Evolutionary conservation across 2,329 filamentous ascomycete genomes (phyloP).

Genomic region (Esteya vermicola): DNA sequence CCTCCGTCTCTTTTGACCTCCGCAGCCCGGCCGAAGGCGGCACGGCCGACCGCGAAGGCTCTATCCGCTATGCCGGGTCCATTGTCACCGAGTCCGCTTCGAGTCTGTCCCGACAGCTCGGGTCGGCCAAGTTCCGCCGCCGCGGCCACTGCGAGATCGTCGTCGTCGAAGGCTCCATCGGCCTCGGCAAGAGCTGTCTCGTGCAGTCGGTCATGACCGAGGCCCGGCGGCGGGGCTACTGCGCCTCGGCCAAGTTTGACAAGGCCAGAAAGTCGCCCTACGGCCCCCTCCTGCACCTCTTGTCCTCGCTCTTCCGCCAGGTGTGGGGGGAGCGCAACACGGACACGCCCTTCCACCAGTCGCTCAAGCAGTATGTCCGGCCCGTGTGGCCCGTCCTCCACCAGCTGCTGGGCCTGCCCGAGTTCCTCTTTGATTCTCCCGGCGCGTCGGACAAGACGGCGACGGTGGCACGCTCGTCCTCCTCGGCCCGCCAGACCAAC

Average conservation of each 20-base stretch:
- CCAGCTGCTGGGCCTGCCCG: conserved; percentile 45
- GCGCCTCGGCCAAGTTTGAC: conserved; percentile 53
- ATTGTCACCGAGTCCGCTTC: conserved; percentile 27
- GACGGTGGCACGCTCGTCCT: conserved; percentile 20
- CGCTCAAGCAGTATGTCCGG: conserved; percentile 45
- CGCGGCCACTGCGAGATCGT: conserved; percentile 51
- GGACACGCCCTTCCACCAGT: conserved; percentile 47
- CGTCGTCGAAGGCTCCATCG: conserved; percentile 44
- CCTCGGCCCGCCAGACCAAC: too few species aligned
- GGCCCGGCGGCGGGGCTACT: conserved; percentile 47
- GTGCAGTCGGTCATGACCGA: conserved; percentile 49
- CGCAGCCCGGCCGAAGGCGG: conserved; percentile 30
- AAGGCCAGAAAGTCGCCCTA: conserved; percentile 45
- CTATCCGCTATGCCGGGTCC: conserved; percentile 23
- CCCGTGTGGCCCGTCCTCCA: conserved; percentile 53
- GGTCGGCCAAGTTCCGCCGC: conserved; percentile 42
- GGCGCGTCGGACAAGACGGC: background rate
- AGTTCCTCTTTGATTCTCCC: conserved; percentile 43
- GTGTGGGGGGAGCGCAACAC: conserved; percentile 54
- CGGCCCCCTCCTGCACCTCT: conserved; percentile 47
- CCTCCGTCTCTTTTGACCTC: conserved; percentile 34
- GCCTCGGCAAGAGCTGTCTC: conserved; percentile 51
- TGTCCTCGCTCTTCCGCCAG: conserved; percentile 53
- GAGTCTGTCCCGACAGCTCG: conserved; percentile 39
- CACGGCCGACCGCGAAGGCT: conserved; percentile 24